Evolutionary conservation across 176 grass and related monocot genomes (phyloP).

Genomic region (Eleusine indica): DNA sequence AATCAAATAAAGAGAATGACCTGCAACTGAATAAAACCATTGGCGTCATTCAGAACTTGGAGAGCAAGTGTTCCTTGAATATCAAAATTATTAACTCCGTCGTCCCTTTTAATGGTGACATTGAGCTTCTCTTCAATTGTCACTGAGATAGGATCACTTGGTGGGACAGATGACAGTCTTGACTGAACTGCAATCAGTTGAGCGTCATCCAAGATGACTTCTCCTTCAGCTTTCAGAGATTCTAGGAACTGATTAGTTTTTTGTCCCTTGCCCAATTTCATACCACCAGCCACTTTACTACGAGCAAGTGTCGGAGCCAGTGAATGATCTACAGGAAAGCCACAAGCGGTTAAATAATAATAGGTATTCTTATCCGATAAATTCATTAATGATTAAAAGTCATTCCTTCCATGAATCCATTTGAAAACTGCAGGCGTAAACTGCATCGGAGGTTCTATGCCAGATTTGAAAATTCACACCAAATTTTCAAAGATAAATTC

Average conservation of each 20-base stretch:
- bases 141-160: conserved; percentile 76
- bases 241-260: conserved; percentile 74
- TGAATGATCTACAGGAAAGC: conserved; percentile 41
- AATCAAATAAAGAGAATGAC: conserved; percentile 50
- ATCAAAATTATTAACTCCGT: conserved; percentile 76
- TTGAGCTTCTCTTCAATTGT: conserved; percentile 85
- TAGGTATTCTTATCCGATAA: not conserved
- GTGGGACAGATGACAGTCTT: conserved; percentile 55
- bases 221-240: conserved; percentile 87
- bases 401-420: not conserved
- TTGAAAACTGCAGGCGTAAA: not conserved
- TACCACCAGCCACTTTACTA: conserved; percentile 64
- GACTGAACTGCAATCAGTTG: conserved; percentile 60
- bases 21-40: conserved; percentile 90
- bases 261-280: conserved; percentile 71
- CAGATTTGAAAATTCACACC: too few species aligned
- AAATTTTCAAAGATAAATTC: too few species aligned
- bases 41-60: conserved; percentile 72
- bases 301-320: conserved; percentile 54
- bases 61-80: conserved; percentile 91
- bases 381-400: not conserved
- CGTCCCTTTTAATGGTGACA: conserved; percentile 70
- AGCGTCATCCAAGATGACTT: conserved; percentile 80
- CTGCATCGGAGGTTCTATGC: too few species aligned
- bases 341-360: not conserved